Percentiles rank a stretch among this genome's conserved stretches.
These are phyloP conservation scores for Rhodotorula sp. DNA, from an alignment of 1,284 basidiomycete genomes.

Conservation along the genomic window DNA sequence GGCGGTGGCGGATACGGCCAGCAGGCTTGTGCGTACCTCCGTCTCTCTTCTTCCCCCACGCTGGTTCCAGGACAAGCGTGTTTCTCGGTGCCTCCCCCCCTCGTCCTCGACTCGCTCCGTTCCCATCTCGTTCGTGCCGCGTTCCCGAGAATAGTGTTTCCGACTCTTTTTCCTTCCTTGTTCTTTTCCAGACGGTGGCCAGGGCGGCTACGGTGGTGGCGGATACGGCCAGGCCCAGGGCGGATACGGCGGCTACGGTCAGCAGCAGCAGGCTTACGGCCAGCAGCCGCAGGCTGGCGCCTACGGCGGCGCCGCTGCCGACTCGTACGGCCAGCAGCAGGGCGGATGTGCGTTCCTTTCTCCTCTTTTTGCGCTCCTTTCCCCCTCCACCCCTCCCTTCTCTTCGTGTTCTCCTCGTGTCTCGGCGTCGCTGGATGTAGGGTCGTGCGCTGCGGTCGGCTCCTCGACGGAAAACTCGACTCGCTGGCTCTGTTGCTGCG, in stretches of 20 bases:
- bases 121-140: too few species aligned
- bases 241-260: slow-evolving; percentile 31
- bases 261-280: slow-evolving; percentile 15
- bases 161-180: too few species aligned
- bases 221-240: slow-evolving; percentile 5
- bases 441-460: not conserved
- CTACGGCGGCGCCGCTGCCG: slow-evolving; percentile 9
- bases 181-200: slow-evolving; percentile 1
- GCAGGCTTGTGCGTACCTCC: not conserved
- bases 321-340: slow-evolving; percentile 17
- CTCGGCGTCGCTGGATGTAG: not conserved
- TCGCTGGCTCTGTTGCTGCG: too few species aligned
- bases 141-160: too few species aligned
- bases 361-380: not conserved
- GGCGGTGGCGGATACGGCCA: slow-evolving; percentile 3
- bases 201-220: slow-evolving; percentile 8
- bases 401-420: too few species aligned
- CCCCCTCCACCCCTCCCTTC: not conserved
- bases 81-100: too few species aligned
- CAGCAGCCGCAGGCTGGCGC: not conserved
- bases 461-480: too few species aligned
- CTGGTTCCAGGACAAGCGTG: too few species aligned
- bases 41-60: not conserved
- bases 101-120: too few species aligned
- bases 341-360: slow-evolving; percentile 15